phyloP scores from a whole-genome alignment of 208 protist species.

The Leishmania gerbilli region DNA sequence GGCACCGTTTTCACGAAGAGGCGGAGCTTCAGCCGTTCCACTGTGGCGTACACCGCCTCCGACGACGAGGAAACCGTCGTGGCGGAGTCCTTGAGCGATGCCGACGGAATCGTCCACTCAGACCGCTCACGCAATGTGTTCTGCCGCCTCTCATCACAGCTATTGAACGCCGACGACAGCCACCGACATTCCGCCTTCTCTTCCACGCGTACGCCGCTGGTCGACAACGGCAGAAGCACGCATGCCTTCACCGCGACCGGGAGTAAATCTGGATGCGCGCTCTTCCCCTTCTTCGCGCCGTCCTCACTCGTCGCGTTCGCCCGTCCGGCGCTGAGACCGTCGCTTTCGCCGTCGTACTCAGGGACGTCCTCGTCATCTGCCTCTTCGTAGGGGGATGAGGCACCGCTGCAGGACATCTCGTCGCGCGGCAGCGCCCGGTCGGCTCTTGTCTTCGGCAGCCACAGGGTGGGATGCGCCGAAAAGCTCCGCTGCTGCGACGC shows the following conservation, averaged over 20 bases:
- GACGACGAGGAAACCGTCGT: background rate
- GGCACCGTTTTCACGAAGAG: slow-evolving; percentile 71
- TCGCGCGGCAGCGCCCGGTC: slow-evolving; percentile 13
- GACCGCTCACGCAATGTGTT: slow-evolving; percentile 20
- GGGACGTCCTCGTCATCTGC: background rate
- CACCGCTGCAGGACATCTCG: background rate
- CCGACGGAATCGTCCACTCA: slow-evolving; percentile 17
- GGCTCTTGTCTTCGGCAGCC: slow-evolving; percentile 17
- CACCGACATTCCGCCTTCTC: slow-evolving; percentile 20
- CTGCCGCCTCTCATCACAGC: background rate
- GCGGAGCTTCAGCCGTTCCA: slow-evolving; percentile 33
- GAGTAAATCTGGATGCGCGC: slow-evolving; percentile 13
- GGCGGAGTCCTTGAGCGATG: background rate
- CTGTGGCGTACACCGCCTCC: background rate
- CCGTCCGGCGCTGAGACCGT: background rate
- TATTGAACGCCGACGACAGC: slow-evolving; percentile 14
- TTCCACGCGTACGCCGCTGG: slow-evolving; percentile 2
- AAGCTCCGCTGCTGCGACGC: slow-evolving; percentile 24
- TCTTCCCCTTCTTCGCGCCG: background rate
- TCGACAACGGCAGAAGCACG: slow-evolving; percentile 9
- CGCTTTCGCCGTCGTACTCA: no score
- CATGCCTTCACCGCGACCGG: slow-evolving; percentile 29
- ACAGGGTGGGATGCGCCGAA: slow-evolving; percentile 27
- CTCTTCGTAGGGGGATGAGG: background rate
- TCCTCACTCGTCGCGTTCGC: background rate